Conservation (phyloP, 305 asterid species). For the Caryopteris hybrid region DNA sequence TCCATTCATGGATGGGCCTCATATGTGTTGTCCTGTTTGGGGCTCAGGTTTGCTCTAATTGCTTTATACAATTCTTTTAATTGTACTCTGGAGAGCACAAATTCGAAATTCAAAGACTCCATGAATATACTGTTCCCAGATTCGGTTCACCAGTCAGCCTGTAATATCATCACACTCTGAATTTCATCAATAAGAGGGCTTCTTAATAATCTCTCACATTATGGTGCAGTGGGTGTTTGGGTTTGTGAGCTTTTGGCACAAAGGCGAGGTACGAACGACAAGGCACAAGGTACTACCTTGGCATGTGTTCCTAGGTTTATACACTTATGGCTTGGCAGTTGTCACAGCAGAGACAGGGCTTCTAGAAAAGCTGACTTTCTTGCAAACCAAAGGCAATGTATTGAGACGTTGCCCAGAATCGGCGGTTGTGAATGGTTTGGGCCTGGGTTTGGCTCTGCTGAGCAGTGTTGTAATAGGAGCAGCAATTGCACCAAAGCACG, state of each 20-base stretch:
- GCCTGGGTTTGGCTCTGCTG: constrained; percentile 67
- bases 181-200: not conserved
- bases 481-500: constrained; percentile 55
- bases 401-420: constrained; percentile 56
- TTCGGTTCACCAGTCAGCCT: too few relatives aligned
- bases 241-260: constrained; percentile 78
- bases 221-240: constrained; percentile 78
- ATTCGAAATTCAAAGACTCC: too few relatives aligned
- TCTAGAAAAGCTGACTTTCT: constrained; percentile 71
- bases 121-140: too few relatives aligned
- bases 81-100: too few relatives aligned
- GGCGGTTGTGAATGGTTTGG: constrained; percentile 63
- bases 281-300: constrained; percentile 63
- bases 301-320: constrained; percentile 78
- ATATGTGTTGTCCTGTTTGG: constrained; percentile 60
- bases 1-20: constrained; percentile 94
- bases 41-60: constrained; percentile 56
- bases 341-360: constrained; percentile 88
- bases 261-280: constrained; percentile 60
- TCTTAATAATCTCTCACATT: not conserved
- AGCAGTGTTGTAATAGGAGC: constrained; percentile 60
- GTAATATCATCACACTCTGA: not conserved
- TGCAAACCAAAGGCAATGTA: constrained; percentile 56
- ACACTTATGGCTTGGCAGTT: constrained; percentile 74
- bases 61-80: not conserved